Evolutionary conservation across 345 rosid species (phyloP), one percentile per base, ranked within the genome.

Genomic region (Capsella bursapastoris): DNA sequence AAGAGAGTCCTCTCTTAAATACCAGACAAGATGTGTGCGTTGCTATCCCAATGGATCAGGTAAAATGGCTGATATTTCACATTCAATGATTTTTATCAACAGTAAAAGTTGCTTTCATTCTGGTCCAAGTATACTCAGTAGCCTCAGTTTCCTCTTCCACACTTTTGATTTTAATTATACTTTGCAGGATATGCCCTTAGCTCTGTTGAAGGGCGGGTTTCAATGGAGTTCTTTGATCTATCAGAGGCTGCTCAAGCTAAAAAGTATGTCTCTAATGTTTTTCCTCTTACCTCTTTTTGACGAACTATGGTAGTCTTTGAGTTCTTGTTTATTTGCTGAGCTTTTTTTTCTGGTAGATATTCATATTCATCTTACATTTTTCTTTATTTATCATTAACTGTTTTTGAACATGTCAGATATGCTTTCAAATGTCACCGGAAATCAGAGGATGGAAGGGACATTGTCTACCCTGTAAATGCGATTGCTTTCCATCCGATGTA

Each of bases 401-500:
- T n/a, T 25, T 41, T 14, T 51, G 2, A 35, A 63, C 56, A 52
- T 14, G 66, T 73, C 86, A 93, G 98, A 75, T 91, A 93, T 83
- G 97, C 98, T 41, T 93, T 93, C 70, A 93, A 93, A 84, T 91
- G 98, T 77, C 98, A 93, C 79, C 83, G 98, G 63, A 91, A 93
- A 81, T 84, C 97, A 25, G 97, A 91, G 85, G 97, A 95, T 44
- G 98, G 97, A 78, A 84, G 85, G 75, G 98, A 91, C 83, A 87
- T 91, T 60, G 97, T 91, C 63, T 87, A 93, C 84, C 97, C 98
- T 53, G 98, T 91, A 59, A 93, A 93, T 78, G 95, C 97, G 50
- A 88, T 94, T 62, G 98, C 97, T 25, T 91, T 91, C 84, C 98
- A 94, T 57, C 98, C 98, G 28, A 87, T 94, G 98, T 94, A 82